A percentile compares a stretch with the other conserved stretches of the same genome.
These are phyloP conservation scores for Mycena albidolilacea DNA, from an alignment of 768 basidiomycete genomes.

Conservation along the genomic window DNA sequence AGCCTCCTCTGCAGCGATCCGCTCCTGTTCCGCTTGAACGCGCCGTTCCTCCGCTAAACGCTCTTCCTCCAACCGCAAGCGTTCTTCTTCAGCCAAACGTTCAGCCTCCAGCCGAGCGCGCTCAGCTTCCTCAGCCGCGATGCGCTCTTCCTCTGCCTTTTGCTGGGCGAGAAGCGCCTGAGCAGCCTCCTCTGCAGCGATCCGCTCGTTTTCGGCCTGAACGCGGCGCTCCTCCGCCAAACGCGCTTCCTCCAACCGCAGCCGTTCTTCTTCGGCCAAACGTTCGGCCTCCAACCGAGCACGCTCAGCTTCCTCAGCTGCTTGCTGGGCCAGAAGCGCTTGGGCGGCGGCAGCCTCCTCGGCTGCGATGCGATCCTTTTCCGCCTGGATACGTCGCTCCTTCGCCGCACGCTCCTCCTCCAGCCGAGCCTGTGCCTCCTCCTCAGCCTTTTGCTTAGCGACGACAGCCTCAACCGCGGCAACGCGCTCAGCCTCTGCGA, in stretches of 20 bases:
- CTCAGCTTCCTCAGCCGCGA: constrained; percentile 11
- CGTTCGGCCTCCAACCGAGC: constrained; percentile 5
- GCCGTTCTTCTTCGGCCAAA: constrained; percentile 2
- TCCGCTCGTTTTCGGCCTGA: constrained; percentile 20
- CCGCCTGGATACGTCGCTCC: neutral
- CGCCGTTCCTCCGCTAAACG: constrained; percentile 22
- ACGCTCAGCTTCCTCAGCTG: constrained; percentile 14
- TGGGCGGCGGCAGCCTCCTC: neutral
- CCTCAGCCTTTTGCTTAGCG: constrained; percentile 1
- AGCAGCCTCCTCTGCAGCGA: constrained; percentile 18
- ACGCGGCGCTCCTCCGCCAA: constrained; percentile 7
- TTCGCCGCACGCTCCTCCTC: neutral
- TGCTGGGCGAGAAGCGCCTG: constrained; percentile 4
- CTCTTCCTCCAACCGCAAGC: constrained; percentile 1
- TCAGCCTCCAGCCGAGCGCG: constrained; percentile 8
- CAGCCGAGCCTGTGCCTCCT: neutral
- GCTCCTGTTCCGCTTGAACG: constrained; percentile 20
- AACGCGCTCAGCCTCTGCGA: constrained; percentile 1
- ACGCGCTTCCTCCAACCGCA: constrained; percentile 11
- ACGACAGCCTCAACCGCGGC: neutral
- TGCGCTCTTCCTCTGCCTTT: constrained; percentile 7
- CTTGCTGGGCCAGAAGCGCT: constrained; percentile 2
- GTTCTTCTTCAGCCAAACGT: constrained; percentile 8
- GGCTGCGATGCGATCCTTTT: neutral
- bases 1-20: constrained; percentile 27